Conservation (phyloP, 768 basidiomycete genomes). For the Obba rivulosa region DNA sequence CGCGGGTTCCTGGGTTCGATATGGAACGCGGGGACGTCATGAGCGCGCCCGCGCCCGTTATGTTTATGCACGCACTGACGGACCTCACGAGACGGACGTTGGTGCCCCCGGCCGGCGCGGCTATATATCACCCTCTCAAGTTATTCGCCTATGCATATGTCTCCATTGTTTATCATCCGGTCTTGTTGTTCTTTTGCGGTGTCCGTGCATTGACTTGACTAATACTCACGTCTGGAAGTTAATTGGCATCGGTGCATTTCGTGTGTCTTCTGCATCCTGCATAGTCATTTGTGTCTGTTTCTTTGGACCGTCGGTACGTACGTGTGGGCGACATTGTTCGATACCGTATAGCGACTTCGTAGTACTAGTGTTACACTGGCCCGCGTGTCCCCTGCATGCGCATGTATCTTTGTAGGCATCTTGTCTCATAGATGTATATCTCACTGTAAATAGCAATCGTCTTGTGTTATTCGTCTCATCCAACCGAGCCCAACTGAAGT, state of each 20-base stretch:
- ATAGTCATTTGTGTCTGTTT: background rate
- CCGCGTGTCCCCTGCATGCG: background rate
- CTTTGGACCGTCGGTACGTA: slow-evolving; percentile 2
- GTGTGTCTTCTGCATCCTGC: background rate
- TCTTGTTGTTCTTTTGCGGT: background rate
- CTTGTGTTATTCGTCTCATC: too few species aligned
- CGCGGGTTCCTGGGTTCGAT: slow-evolving; percentile 69
- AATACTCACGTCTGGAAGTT: background rate
- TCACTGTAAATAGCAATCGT: background rate
- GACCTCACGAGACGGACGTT: background rate
- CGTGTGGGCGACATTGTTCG: background rate
- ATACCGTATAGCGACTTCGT: background rate
- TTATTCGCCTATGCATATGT: slow-evolving; percentile 8
- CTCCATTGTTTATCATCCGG: background rate
- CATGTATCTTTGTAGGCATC: slow-evolving; percentile 2
- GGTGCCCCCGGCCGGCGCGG: background rate
- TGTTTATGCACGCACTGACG: background rate
- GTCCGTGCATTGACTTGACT: background rate
- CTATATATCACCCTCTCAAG: background rate
- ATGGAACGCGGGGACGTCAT: slow-evolving; percentile 32
- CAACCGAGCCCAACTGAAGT: too few species aligned
- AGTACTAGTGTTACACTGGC: background rate
- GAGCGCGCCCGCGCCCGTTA: background rate
- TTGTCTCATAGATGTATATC: slow-evolving; percentile 7
- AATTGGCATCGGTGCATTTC: background rate